Percentiles rank a stretch among this genome's conserved stretches.
Conservation (phyloP, 78 protist genomes). For the Creolimax fragrantissima region DNA sequence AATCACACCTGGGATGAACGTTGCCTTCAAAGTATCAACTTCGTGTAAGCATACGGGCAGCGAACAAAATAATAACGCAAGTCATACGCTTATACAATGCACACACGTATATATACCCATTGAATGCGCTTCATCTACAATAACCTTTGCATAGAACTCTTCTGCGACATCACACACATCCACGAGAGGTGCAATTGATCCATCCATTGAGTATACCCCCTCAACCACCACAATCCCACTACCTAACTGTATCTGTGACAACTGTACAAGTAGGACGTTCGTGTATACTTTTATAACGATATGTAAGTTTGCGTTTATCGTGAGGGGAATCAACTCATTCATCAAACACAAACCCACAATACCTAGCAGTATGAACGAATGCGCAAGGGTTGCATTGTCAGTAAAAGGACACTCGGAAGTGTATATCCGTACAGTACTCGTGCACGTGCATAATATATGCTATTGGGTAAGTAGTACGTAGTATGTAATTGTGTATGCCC, state of each 20-base stretch:
- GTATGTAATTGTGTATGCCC: not conserved
- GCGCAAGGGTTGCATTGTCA: too few species aligned
- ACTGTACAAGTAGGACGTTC: not conserved
- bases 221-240: not conserved
- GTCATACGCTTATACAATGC: too few species aligned
- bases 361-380: too few species aligned
- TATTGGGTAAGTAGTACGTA: too few species aligned
- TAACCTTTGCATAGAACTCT: not conserved
- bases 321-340: not conserved
- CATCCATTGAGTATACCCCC: slow-evolving; percentile 51
- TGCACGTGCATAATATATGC: too few species aligned
- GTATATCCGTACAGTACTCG: too few species aligned
- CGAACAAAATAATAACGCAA: too few species aligned
- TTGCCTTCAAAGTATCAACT: too few species aligned
- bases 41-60: too few species aligned
- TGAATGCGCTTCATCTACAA: slow-evolving; percentile 52
- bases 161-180: slow-evolving; percentile 17
- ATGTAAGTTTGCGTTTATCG: not conserved
- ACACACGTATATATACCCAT: not conserved
- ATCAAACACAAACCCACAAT: not conserved
- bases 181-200: slow-evolving; percentile 32
- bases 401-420: too few species aligned
- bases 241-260: not conserved
- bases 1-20: too few species aligned
- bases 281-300: not conserved